Percentiles rank a stretch among this genome's conserved stretches.
phyloP scores from a whole-genome alignment of 169 alveolate genomes.

The Fabrea salina region DNA sequence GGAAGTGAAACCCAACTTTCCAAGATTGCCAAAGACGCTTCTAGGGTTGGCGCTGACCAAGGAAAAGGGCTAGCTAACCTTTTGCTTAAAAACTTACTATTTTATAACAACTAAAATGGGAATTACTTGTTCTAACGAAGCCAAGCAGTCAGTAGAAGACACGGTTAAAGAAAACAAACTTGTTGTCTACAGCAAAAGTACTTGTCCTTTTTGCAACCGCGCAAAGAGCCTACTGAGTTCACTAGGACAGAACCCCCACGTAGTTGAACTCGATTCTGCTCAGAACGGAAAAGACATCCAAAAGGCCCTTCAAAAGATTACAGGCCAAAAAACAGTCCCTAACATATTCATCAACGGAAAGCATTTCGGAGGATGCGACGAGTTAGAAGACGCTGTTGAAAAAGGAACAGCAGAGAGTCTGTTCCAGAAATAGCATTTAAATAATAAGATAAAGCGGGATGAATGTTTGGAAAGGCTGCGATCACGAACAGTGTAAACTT shows the following conservation, averaged over 20 bases:
- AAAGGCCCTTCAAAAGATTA: background rate
- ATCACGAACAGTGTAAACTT: no score
- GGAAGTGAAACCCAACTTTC: background rate
- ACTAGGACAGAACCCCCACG: background rate
- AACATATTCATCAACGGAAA: slow-evolving; percentile 35
- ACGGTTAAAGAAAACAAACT: no score
- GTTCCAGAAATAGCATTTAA: no score
- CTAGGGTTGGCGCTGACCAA: background rate
- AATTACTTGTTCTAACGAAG: no score
- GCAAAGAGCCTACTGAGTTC: background rate
- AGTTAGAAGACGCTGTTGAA: no score
- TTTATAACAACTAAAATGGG: no score
- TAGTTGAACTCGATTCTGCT: background rate
- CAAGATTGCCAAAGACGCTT: background rate
- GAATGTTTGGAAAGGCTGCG: no score
- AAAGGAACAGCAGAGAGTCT: no score
- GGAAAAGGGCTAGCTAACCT: background rate
- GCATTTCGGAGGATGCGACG: slow-evolving; percentile 39
- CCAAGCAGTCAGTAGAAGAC: no score
- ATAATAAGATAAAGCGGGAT: no score
- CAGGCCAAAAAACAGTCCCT: slow-evolving; percentile 36
- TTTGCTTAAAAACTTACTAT: background rate
- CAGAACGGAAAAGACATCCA: background rate
- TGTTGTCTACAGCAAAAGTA: slow-evolving; percentile 14
- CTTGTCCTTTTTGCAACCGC: slow-evolving; percentile 21